These are phyloP conservation scores for Ustilago tritici DNA, from an alignment of 1,284 basidiomycete genomes.

Conservation along the genomic window DNA sequence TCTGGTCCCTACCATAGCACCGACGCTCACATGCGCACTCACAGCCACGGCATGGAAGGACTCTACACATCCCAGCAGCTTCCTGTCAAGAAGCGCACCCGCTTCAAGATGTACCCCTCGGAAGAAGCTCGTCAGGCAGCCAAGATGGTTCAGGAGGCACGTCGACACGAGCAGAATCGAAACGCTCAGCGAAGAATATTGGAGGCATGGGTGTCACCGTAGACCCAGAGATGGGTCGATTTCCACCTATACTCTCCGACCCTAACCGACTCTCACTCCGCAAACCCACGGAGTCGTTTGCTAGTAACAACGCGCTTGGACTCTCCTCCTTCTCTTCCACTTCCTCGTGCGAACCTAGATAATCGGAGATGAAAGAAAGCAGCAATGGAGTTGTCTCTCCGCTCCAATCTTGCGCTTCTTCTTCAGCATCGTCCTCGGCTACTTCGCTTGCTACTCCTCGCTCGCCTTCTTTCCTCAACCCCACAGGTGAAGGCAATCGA, in stretches of 20 bases:
- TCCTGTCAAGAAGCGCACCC: constrained; percentile 17
- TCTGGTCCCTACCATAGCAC: not conserved
- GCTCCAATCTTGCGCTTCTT: constrained; percentile 7
- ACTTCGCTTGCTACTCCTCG: constrained; percentile 9
- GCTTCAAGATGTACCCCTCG: constrained; percentile 18
- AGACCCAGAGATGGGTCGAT: not conserved
- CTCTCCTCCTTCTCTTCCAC: not conserved
- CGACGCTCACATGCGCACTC: constrained; percentile 3
- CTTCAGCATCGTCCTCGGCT: constrained; percentile 4
- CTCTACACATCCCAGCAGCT: constrained; percentile 16
- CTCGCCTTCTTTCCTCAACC: constrained; percentile 13
- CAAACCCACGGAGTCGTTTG: not conserved
- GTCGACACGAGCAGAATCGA: constrained; percentile 41
- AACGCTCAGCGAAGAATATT: constrained; percentile 35
- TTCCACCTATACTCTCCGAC: not conserved
- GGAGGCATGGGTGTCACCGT: constrained; percentile 2
- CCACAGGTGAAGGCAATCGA: not conserved
- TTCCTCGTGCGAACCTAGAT: not conserved
- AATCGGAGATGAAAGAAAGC: not conserved
- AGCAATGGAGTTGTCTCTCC: not conserved
- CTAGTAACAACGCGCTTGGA: constrained; percentile 9
- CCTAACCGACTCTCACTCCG: not conserved
- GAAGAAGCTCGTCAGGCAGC: constrained; percentile 36
- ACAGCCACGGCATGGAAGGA: constrained; percentile 2
- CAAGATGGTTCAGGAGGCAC: constrained; percentile 31